Conservation (phyloP, 1,284 basidiomycete species). For the Anthracocystis setariae region DNA sequence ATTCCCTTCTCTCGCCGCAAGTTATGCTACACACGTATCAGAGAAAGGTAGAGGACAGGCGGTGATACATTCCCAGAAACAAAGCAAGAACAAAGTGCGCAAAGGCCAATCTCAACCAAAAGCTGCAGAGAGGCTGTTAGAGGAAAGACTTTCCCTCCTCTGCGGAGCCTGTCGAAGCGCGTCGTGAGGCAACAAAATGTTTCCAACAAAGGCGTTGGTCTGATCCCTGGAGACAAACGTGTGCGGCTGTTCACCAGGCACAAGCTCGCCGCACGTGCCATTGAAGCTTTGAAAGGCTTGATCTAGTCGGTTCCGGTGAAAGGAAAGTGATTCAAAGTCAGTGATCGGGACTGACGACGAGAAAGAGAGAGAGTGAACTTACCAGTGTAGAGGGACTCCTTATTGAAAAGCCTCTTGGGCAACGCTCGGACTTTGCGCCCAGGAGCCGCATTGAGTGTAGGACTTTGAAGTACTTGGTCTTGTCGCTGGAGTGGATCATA, state of each 20-base stretch:
- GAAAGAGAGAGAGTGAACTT: constrained; percentile 3
- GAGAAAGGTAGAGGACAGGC: constrained; percentile 8
- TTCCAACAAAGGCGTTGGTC: background rate
- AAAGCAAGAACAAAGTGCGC: constrained; percentile 21
- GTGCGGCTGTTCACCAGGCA: constrained; percentile 10
- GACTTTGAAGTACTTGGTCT: constrained; percentile 13
- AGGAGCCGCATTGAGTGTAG: constrained; percentile 17
- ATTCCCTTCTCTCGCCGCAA: background rate
- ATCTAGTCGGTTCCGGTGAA: constrained; percentile 7
- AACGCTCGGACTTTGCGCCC: constrained; percentile 28
- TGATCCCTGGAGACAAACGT: constrained; percentile 15
- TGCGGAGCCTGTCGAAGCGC: constrained; percentile 18
- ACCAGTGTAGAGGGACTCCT: constrained; percentile 14
- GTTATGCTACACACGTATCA: constrained; percentile 3
- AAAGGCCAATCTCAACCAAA: constrained; percentile 25
- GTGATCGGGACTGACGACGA: background rate
- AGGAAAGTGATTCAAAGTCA: background rate
- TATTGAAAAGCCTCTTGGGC: constrained; percentile 15
- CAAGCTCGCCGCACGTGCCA: constrained; percentile 8
- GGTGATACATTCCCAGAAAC: constrained; percentile 16
- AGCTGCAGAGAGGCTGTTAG: constrained; percentile 38
- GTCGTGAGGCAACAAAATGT: constrained; percentile 16
- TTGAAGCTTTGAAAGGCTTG: background rate
- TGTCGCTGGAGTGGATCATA: constrained; percentile 18
- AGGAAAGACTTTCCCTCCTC: constrained; percentile 17